Evolutionary conservation across 2,329 filamentous ascomycete genomes (phyloP).

Genomic region (Ophiocordyceps robertsii): DNA sequence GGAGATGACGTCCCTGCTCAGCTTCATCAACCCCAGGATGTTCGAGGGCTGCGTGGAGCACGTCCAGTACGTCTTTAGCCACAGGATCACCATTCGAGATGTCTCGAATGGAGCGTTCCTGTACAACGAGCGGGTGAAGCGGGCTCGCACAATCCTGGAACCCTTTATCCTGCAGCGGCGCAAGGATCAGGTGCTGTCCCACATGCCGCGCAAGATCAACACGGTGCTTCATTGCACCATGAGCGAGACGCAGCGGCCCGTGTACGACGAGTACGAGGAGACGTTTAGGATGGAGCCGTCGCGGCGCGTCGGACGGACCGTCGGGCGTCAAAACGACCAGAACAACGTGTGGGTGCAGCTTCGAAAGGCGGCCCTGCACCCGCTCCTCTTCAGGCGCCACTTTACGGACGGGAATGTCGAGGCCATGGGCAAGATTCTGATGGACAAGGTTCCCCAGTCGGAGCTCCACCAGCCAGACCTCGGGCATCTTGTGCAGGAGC

Average conservation of each 20-base stretch:
- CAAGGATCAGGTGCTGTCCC: constrained; percentile 79
- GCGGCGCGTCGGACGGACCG: constrained; percentile 33
- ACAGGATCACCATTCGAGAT: constrained; percentile 76
- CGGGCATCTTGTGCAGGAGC: constrained; percentile 39
- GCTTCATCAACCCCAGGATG: constrained; percentile 82
- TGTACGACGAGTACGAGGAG: constrained; percentile 55
- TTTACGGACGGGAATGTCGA: constrained; percentile 64
- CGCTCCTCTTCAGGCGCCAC: constrained; percentile 69
- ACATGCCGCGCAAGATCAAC: constrained; percentile 68
- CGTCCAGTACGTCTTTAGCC: constrained; percentile 78
- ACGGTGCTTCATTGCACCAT: constrained; percentile 73
- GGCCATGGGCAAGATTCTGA: constrained; percentile 64
- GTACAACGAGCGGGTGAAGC: constrained; percentile 72
- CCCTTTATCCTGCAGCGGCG: constrained; percentile 90
- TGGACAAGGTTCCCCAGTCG: constrained; percentile 50
- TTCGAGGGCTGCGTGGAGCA: constrained; percentile 68
- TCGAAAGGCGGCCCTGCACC: constrained; percentile 84
- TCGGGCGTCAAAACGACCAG: constrained; percentile 35
- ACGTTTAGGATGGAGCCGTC: constrained; percentile 52
- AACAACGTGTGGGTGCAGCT: constrained; percentile 79
- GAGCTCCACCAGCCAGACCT: constrained; percentile 39
- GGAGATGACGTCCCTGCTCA: constrained; percentile 78
- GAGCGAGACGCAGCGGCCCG: constrained; percentile 53
- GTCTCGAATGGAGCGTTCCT: constrained; percentile 70
- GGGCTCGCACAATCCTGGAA: constrained; percentile 83